Evolutionary conservation across 2,329 filamentous ascomycete species (phyloP).

Genomic region (Cordyceps pruinosa): DNA sequence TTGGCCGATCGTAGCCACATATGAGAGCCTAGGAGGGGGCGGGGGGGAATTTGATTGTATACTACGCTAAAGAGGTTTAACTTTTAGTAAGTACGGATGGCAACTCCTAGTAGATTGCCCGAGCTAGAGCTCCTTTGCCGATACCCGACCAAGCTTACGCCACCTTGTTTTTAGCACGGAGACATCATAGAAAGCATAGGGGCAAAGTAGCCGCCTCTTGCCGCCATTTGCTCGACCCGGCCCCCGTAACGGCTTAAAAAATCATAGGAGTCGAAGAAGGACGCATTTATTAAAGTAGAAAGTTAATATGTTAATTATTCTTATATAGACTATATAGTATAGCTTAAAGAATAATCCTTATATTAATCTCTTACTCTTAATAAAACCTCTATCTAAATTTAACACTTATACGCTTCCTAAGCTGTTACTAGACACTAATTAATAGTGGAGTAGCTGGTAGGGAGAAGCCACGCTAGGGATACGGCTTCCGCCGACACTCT

Average conservation of each 20-base stretch:
- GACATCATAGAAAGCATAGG: neutral
- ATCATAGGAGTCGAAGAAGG: neutral
- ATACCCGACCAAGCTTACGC: neutral
- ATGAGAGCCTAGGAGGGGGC: neutral
- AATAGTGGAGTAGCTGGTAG: neutral
- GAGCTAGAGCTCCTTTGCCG: neutral
- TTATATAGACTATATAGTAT: neutral
- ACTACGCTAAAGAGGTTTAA: neutral
- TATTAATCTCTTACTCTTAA: neutral
- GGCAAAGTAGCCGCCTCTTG: neutral
- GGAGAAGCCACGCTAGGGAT: neutral
- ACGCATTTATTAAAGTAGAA: neutral
- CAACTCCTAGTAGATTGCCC: neutral
- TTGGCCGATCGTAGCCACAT: neutral
- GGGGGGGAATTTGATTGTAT: neutral
- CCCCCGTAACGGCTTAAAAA: neutral
- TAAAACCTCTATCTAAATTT: neutral
- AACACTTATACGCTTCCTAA: neutral
- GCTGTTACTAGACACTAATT: neutral
- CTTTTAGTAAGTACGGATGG: neutral
- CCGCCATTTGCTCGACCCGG: neutral
- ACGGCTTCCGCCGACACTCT: neutral
- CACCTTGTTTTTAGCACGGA: neutral
- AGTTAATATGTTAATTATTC: neutral
- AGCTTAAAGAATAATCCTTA: neutral